A percentile compares a stretch with the other conserved stretches of the same genome.
Conservation (phyloP, 2,329 filamentous ascomycete genomes). For the Hymenoscyphus infarciens region DNA sequence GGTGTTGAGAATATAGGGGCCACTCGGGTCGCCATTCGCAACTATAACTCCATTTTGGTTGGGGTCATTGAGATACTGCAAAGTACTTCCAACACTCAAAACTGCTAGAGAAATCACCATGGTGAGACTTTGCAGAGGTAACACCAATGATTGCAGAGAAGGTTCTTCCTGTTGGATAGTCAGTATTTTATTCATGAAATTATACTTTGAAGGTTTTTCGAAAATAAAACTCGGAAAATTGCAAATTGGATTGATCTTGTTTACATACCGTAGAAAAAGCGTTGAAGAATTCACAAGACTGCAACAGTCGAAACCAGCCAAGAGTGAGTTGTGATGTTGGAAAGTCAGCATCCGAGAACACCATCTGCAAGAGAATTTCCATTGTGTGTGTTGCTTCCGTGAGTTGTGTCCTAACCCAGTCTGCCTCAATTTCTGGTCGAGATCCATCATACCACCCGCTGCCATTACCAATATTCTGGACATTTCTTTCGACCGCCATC, state of each 20-base stretch:
- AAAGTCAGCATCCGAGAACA: slow-evolving; percentile 57
- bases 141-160: slow-evolving; percentile 41
- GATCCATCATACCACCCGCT: slow-evolving; percentile 46
- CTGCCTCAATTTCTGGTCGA: slow-evolving; percentile 51
- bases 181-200: slow-evolving; percentile 8
- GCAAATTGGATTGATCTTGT: not conserved
- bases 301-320: slow-evolving; percentile 74
- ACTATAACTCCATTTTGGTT: slow-evolving; percentile 38
- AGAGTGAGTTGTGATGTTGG: slow-evolving; percentile 56
- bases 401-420: slow-evolving; percentile 61
- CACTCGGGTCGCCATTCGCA: slow-evolving; percentile 37
- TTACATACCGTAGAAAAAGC: slow-evolving; percentile 53
- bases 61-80: slow-evolving; percentile 17
- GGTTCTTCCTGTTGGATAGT: slow-evolving; percentile 24
- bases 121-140: slow-evolving; percentile 65
- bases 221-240: no score
- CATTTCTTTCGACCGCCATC: slow-evolving; percentile 44
- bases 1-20: slow-evolving; percentile 66
- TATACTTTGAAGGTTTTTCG: not conserved
- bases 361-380: slow-evolving; percentile 67
- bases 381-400: slow-evolving; percentile 71
- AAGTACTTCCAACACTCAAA: slow-evolving; percentile 49
- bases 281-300: slow-evolving; percentile 66
- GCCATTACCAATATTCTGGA: slow-evolving; percentile 42
- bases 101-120: slow-evolving; percentile 69